Conservation (phyloP, 495 filamentous ascomycete species). For the Acidomyces sp. region DNA sequence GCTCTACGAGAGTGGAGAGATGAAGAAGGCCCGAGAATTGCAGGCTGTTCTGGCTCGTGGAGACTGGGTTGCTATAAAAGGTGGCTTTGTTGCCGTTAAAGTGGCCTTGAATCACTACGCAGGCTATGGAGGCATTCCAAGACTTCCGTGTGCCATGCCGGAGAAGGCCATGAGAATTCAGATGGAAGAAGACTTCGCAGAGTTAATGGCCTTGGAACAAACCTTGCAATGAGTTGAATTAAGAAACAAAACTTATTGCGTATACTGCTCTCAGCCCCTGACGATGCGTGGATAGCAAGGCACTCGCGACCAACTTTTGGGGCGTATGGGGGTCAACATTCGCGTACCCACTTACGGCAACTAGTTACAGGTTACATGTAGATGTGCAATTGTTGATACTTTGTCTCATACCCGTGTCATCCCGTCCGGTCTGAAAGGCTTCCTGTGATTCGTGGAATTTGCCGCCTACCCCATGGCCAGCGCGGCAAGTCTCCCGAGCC, state of each 20-base stretch:
- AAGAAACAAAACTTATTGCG: not conserved
- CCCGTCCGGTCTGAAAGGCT: too few relatives aligned
- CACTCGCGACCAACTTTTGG: too few relatives aligned
- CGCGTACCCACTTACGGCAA: too few relatives aligned
- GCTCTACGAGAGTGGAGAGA: slow-evolving; percentile 56
- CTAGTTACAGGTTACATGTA: too few relatives aligned
- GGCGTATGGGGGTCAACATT: too few relatives aligned
- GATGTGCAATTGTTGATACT: too few relatives aligned
- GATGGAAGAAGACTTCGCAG: slow-evolving; percentile 59
- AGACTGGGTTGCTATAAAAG: slow-evolving; percentile 80
- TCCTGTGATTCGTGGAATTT: too few relatives aligned
- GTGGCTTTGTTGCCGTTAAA: slow-evolving; percentile 80
- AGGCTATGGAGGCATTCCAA: slow-evolving; percentile 66
- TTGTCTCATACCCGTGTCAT: too few relatives aligned
- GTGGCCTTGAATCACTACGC: slow-evolving; percentile 56
- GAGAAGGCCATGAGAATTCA: slow-evolving; percentile 43
- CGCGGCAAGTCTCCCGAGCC: too few relatives aligned
- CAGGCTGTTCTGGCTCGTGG: slow-evolving; percentile 70
- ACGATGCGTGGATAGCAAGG: too few relatives aligned
- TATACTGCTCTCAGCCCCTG: too few relatives aligned
- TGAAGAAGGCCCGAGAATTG: slow-evolving; percentile 57
- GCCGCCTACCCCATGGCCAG: too few relatives aligned
- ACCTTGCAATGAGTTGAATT: not conserved
- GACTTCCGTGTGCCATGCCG: slow-evolving; percentile 65
- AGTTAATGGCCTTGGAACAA: slow-evolving; percentile 59